A percentile compares a stretch with the other conserved stretches of the same genome.
Conservation (phyloP, 208 protist species). For the Leishmania turanica region DNA sequence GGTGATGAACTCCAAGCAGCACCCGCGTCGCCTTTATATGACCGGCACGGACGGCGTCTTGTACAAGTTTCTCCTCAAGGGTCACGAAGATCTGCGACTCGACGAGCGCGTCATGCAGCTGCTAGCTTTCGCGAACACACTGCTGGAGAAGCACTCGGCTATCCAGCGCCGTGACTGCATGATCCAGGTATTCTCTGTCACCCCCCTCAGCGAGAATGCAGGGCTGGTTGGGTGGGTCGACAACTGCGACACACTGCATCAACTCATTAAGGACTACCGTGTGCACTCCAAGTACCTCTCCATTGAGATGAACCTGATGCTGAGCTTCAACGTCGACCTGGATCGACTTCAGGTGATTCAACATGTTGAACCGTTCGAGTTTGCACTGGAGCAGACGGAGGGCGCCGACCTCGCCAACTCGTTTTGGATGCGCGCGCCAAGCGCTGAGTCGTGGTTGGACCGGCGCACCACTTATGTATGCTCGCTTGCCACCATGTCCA, state of each 20-base stretch:
- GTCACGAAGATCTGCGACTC: constrained; percentile 97
- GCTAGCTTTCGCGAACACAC: constrained; percentile 99
- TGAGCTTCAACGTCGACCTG: constrained; percentile 90
- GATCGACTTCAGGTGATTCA: constrained; percentile 97
- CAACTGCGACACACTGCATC: constrained; percentile 92
- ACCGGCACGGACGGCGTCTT: constrained; percentile 95
- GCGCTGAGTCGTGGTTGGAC: constrained; percentile 98
- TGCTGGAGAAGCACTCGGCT: constrained; percentile 96
- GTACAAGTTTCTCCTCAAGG: constrained; percentile 99
- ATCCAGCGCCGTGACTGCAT: constrained; percentile 88
- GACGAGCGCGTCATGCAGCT: constrained; percentile 99
- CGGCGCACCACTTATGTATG: constrained; percentile 99
- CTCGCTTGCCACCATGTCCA: constrained; percentile 99
- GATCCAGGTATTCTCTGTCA: constrained; percentile 96
- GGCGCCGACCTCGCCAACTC: constrained; percentile 96
- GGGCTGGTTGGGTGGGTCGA: constrained; percentile 99
- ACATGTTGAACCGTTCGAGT: constrained; percentile 99
- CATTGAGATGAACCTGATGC: constrained; percentile 94
- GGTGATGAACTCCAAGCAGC: constrained; percentile 99
- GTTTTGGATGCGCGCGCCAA: constrained; percentile 97
- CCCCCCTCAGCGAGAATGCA: constrained; percentile 98
- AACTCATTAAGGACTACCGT: constrained; percentile 94
- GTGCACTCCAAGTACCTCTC: constrained; percentile 83
- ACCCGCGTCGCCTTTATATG: constrained; percentile 97
- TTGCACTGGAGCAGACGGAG: constrained; percentile 95